Percentiles rank a stretch among this genome's conserved stretches.
Evolutionary conservation across 768 basidiomycete genomes (phyloP).

Genomic region (Rhodosporidiobolus odoratus): DNA sequence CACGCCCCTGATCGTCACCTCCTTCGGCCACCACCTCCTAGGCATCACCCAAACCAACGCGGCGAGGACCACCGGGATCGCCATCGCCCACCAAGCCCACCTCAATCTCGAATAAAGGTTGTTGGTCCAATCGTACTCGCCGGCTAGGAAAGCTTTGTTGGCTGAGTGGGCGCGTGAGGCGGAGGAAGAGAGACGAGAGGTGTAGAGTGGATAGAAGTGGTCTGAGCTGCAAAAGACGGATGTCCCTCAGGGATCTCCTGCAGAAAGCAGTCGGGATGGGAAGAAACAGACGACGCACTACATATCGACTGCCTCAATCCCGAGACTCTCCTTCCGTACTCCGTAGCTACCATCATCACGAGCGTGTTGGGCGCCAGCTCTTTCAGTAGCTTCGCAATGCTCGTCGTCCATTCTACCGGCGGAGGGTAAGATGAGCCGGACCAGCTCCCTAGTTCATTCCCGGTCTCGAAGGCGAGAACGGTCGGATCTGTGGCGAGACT

Average conservation of each 20-base stretch:
- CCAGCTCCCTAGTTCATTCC: conserved; percentile 40
- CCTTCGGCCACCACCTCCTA: conserved; percentile 31
- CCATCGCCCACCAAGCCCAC: conserved; percentile 27
- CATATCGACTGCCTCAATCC: conserved; percentile 30
- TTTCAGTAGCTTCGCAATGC: conserved; percentile 36
- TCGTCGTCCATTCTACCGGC: conserved; percentile 35
- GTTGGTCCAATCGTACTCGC: conserved; percentile 42
- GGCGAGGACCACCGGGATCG: conserved; percentile 31
- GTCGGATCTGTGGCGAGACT: conserved; percentile 38
- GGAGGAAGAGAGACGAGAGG: conserved; percentile 26
- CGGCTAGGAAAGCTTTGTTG: conserved; percentile 34
- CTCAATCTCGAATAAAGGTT: conserved; percentile 19
- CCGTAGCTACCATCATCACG: conserved; percentile 41
- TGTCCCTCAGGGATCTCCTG: too few species aligned
- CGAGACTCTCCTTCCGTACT: conserved; percentile 25
- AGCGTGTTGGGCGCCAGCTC: conserved; percentile 40
- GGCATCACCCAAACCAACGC: conserved; percentile 22
- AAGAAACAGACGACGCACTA: conserved; percentile 9
- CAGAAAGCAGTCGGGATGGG: neutral
- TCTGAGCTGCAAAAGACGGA: conserved; percentile 31
- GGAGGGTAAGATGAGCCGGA: conserved; percentile 15
- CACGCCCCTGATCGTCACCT: neutral
- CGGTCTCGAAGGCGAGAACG: conserved; percentile 40
- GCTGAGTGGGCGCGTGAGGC: conserved; percentile 15
- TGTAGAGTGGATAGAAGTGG: conserved; percentile 40